phyloP scores from a whole-genome alignment of 495 filamentous ascomycete genomes.

The Rhypophila decipiens region DNA sequence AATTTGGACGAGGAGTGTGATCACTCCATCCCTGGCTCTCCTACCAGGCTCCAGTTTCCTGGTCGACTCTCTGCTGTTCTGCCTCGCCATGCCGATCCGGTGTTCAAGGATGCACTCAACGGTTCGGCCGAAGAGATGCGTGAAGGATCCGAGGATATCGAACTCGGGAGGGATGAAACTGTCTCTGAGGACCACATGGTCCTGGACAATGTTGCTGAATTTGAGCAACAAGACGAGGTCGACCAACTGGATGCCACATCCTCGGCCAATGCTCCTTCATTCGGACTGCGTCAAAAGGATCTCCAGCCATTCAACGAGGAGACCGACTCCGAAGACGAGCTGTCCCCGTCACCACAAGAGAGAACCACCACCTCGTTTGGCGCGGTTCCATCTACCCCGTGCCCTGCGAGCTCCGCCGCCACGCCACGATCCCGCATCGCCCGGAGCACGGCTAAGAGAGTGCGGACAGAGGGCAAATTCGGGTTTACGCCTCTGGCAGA shows the following conservation, averaged over 20 bases:
- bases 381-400: slow-evolving; percentile 27
- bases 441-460: slow-evolving; percentile 18
- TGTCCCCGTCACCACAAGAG: slow-evolving; percentile 27
- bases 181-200: slow-evolving; percentile 23
- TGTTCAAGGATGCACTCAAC: slow-evolving; percentile 13
- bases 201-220: slow-evolving; percentile 21
- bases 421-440: slow-evolving; percentile 8
- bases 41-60: slow-evolving; percentile 36
- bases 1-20: neutral
- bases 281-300: slow-evolving; percentile 31
- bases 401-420: slow-evolving; percentile 23
- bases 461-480: slow-evolving; percentile 18
- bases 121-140: neutral
- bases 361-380: slow-evolving; percentile 15
- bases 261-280: too few species aligned
- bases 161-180: neutral
- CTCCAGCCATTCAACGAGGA: slow-evolving; percentile 25
- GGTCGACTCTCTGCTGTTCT: slow-evolving; percentile 45
- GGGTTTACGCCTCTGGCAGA: slow-evolving; percentile 58
- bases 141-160: neutral
- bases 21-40: slow-evolving; percentile 21
- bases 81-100: slow-evolving; percentile 42
- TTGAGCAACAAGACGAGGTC: too few species aligned
- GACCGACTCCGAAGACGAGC: slow-evolving; percentile 52
- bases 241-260: too few species aligned